A percentile compares a stretch with the other conserved stretches of the same genome.
phyloP scores from a whole-genome alignment of 768 basidiomycete species.

The Hortiboletus flavorubellus region DNA sequence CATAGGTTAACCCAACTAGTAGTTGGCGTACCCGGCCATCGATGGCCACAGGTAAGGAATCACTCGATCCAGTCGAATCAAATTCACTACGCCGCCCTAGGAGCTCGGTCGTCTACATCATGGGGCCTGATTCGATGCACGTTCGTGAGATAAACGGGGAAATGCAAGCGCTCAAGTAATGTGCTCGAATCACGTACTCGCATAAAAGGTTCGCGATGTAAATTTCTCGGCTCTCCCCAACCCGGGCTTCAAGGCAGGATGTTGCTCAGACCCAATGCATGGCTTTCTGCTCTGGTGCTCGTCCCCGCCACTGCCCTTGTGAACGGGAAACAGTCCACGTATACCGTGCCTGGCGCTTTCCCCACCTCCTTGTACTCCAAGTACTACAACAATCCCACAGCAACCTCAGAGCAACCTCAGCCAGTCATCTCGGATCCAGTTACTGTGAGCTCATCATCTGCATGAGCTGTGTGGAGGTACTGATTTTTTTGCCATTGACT shows the following conservation, averaged over 20 bases:
- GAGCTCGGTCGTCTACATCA: neutral
- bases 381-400: slow-evolving; percentile 73
- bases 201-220: slow-evolving; percentile 8
- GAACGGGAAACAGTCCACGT: slow-evolving; percentile 26
- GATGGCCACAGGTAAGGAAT: neutral
- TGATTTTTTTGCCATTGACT: slow-evolving; percentile 5
- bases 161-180: neutral
- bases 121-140: slow-evolving; percentile 12
- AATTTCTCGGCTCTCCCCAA: neutral
- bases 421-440: slow-evolving; percentile 76
- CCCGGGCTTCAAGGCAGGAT: slow-evolving; percentile 1
- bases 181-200: neutral
- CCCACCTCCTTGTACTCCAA: slow-evolving; percentile 60
- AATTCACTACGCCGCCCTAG: neutral
- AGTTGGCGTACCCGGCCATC: neutral
- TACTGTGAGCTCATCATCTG: slow-evolving; percentile 37
- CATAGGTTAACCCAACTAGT: too few relatives aligned
- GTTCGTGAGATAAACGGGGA: slow-evolving; percentile 13
- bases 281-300: slow-evolving; percentile 8
- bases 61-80: neutral
- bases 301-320: slow-evolving; percentile 1
- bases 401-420: slow-evolving; percentile 68
- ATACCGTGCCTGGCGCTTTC: slow-evolving; percentile 59
- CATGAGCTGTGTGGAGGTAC: neutral
- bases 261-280: slow-evolving; percentile 2